phyloP scores from a whole-genome alignment of 768 basidiomycete species.

The Neoboletus subvelutipes region DNA sequence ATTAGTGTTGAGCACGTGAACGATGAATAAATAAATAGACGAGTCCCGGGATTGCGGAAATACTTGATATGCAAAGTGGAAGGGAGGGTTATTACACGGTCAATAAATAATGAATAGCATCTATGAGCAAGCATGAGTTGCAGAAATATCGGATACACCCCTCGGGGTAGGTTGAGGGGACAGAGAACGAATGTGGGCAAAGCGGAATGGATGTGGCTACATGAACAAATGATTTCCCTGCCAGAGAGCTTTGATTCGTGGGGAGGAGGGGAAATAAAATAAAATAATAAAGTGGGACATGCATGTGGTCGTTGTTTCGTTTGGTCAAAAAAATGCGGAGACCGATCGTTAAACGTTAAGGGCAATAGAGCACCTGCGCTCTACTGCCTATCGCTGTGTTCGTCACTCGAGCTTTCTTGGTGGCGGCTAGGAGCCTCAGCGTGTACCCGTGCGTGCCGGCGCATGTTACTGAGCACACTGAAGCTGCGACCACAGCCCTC shows the following conservation, averaged over 20 bases:
- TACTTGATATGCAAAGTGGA: background rate
- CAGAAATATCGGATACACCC: background rate
- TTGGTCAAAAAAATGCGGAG: background rate
- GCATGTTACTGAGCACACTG: slow-evolving; percentile 88
- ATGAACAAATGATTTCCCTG: background rate
- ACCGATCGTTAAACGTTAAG: slow-evolving; percentile 9
- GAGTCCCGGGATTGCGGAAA: background rate
- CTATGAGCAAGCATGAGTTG: background rate
- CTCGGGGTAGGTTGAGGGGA: background rate
- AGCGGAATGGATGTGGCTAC: background rate
- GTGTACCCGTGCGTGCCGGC: slow-evolving; percentile 78
- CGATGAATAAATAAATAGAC: background rate
- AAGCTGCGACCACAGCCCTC: slow-evolving; percentile 78
- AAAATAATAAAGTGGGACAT: background rate
- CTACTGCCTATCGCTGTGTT: slow-evolving; percentile 41
- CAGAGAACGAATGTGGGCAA: background rate
- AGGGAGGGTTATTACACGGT: background rate
- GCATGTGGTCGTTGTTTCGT: background rate
- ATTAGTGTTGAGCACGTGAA: background rate
- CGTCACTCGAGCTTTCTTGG: slow-evolving; percentile 45
- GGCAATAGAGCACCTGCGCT: slow-evolving; percentile 17
- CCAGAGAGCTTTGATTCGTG: background rate
- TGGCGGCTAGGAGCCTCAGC: slow-evolving; percentile 34
- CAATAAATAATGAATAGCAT: background rate
- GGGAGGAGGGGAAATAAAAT: background rate